phyloP scores from a whole-genome alignment of 2,329 filamentous ascomycete genomes.

The Clonostachys chloroleuca region DNA sequence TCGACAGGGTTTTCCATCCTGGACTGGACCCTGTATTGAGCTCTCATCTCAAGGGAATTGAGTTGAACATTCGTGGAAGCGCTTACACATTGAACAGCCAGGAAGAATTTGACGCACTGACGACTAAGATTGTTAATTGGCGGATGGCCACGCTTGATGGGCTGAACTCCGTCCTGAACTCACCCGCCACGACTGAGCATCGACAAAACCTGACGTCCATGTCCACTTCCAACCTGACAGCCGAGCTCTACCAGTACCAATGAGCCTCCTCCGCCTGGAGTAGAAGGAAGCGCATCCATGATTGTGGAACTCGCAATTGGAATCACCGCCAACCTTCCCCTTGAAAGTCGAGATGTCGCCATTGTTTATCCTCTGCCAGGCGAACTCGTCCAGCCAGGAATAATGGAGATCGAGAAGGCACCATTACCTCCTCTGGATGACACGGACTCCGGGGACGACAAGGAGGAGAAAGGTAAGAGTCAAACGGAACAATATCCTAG shows the following conservation, averaged over 20 bases:
- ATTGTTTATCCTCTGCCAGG: conserved; percentile 84
- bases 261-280: conserved; percentile 71
- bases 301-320: conserved; percentile 88
- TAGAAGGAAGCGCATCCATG: conserved; percentile 86
- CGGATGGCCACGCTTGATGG: conserved; percentile 90
- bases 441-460: conserved; percentile 31
- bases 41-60: conserved; percentile 75
- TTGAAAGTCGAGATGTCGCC: conserved; percentile 87
- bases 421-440: conserved; percentile 52
- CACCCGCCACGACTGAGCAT: conserved; percentile 61
- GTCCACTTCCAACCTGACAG: conserved; percentile 64
- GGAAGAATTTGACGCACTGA: conserved; percentile 86
- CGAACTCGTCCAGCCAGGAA: conserved; percentile 59
- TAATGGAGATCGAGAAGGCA: conserved; percentile 84
- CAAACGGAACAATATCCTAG: conserved; percentile 20
- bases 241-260: conserved; percentile 66
- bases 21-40: conserved; percentile 75
- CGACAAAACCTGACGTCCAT: conserved; percentile 65
- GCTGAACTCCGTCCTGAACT: conserved; percentile 66
- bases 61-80: conserved; percentile 79
- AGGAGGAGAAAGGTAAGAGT: conserved; percentile 35
- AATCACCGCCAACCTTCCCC: conserved; percentile 79
- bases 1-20: conserved; percentile 90
- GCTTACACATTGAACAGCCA: conserved; percentile 70
- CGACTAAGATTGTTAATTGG: conserved; percentile 87